These are phyloP conservation scores for Schrenkiella parvula DNA, from an alignment of 345 rosid genomes.

Conservation along the genomic window DNA sequence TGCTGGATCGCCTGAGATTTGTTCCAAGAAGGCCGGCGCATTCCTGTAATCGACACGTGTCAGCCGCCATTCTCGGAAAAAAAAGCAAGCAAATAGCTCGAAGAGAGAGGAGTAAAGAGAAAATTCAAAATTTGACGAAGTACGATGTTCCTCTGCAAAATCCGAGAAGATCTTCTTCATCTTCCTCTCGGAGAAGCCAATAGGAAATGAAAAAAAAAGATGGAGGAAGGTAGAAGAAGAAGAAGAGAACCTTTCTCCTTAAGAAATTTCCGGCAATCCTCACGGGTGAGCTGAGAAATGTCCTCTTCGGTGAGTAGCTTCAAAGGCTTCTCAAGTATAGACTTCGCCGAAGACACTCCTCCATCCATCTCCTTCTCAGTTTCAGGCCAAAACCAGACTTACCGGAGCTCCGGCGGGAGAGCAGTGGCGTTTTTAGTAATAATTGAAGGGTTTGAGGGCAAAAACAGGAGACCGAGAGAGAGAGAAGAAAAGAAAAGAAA, in stretches of 20 bases:
- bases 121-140: not conserved
- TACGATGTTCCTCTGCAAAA: not conserved
- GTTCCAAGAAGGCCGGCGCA: constrained; percentile 97
- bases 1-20: constrained; percentile 99
- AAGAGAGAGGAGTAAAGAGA: not conserved
- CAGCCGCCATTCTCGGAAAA: constrained; percentile 27
- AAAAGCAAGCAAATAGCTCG: not conserved
- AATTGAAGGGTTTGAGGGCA: constrained; percentile 8
- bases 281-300: constrained; percentile 97
- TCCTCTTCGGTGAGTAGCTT: constrained; percentile 84
- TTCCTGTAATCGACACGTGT: constrained; percentile 73
- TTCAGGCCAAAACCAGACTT: constrained; percentile 16
- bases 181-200: constrained; percentile 20
- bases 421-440: constrained; percentile 42
- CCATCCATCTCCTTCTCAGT: constrained; percentile 40
- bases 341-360: constrained; percentile 51
- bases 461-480: constrained; percentile 13
- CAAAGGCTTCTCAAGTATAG: constrained; percentile 74
- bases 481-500: not conserved
- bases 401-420: constrained; percentile 21
- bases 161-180: not conserved
- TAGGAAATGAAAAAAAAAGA: not conserved
- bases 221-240: not conserved
- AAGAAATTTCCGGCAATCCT: constrained; percentile 91
- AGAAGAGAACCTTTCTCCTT: constrained; percentile 60